Base-by-base conservation (phyloP, 352 stramenopile genomes). In the Pythium angustatum region DNA sequence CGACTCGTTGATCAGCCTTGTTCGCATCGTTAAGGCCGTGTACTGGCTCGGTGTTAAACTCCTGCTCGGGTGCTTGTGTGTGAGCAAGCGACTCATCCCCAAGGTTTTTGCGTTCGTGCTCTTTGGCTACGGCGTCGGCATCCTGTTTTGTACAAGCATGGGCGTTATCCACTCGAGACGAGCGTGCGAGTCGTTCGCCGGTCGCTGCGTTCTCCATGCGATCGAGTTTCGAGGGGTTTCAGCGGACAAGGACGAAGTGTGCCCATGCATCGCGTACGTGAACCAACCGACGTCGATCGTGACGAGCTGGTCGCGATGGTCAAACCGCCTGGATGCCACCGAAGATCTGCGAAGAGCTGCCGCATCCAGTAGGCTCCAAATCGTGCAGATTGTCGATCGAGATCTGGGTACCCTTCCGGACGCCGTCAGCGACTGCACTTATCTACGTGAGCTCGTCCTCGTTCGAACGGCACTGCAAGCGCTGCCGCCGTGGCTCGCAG, bases 261-360 rank as follows among this genome's bases (percentile, higher is more conserved):
- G 62, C 52, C 44, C 31, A 31, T 68, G 62, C 34, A 48, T 68
- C 45, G 27, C 63, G 7, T 68, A 58, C 36, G 53, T 68, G 9
- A 47, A 62, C 38, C 62, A 68, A 22, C 60, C 60, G 5, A 30
- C 15, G 17, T 38, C 8, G 8, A 5, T 4, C 3, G 34, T 36
- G 8, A 48, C 41, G 3, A 62, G 47, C 19, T 68, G 53, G 62
- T 48, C 31, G 7, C 26, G 63, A 24, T 68, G 62, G 62, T 45
- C 45, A 5, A 47, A 17, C 6, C 52, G 45, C 8, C 33, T 27
- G 24, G 47, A 63, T 30, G 62, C 24, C 17, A 59, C 34, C 6
- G 47, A 15, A 0, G 53, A 57, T 0, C 27, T 63, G 9, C 34
- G 24, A 2, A 26, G 7, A 1, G 33, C 48, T 12, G 60, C 51